These are phyloP conservation scores for Pilatotrama ljubarskyi DNA, from an alignment of 768 basidiomycete genomes.

Conservation along the genomic window DNA sequence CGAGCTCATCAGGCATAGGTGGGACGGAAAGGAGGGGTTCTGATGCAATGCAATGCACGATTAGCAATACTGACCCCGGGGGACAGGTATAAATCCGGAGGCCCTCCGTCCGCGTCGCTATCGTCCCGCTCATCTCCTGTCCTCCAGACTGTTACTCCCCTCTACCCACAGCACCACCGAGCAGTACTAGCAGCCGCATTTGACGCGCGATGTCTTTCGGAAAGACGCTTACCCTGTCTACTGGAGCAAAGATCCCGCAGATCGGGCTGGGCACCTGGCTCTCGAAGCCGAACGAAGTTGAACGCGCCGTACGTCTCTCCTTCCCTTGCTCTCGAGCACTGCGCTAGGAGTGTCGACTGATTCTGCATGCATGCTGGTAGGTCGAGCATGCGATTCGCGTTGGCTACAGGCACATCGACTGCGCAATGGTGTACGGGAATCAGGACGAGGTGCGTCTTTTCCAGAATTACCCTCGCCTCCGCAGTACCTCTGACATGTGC, in stretches of 20 bases:
- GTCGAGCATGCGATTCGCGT: conserved; percentile 72
- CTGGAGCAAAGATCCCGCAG: conserved; percentile 61
- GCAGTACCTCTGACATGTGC: not conserved
- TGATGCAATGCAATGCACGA: too few relatives aligned
- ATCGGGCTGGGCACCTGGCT: conserved; percentile 86
- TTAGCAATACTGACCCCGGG: conserved; percentile 5
- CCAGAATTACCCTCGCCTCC: not conserved
- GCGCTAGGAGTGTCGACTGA: conserved; percentile 18
- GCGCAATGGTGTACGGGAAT: conserved; percentile 78
- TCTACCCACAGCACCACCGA: not conserved
- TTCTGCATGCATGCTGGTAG: conserved; percentile 36
- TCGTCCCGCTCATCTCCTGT: not conserved
- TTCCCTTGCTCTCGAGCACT: not conserved
- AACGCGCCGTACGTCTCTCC: conserved; percentile 54
- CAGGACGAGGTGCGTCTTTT: conserved; percentile 54
- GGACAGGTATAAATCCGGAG: conserved; percentile 10
- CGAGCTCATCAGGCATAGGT: not conserved
- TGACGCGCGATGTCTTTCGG: conserved; percentile 41
- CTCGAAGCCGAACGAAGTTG: conserved; percentile 73
- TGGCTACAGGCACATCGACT: conserved; percentile 85
- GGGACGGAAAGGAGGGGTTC: not conserved
- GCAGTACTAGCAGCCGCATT: not conserved
- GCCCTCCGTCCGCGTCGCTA: not conserved
- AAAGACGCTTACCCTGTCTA: conserved; percentile 42
- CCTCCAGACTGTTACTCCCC: not conserved